Conservation (phyloP, 164 flowering plant species). For the Saururus chinensis region DNA sequence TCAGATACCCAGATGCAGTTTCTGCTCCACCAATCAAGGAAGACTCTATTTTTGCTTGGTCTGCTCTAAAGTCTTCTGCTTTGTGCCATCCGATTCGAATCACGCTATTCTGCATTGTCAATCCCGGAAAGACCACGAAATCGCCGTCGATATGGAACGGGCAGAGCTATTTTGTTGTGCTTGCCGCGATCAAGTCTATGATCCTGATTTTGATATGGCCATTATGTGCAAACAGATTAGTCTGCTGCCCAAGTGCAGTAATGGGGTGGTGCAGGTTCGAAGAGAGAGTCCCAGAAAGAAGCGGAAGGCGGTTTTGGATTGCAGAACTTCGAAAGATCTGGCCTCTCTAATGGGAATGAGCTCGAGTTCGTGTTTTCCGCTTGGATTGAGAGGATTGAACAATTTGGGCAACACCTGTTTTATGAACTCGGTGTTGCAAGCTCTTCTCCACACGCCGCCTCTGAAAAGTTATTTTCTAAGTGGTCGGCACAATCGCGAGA, state of each 20-base stretch:
- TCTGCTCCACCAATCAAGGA: constrained; percentile 40
- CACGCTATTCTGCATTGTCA: constrained; percentile 48
- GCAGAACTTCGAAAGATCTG: constrained; percentile 22
- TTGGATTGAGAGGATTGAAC: constrained; percentile 70
- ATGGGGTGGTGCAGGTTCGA: constrained; percentile 17
- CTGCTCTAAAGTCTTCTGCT: constrained; percentile 63
- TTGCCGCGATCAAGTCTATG: constrained; percentile 83
- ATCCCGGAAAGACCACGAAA: constrained; percentile 41
- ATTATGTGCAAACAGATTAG: constrained; percentile 43
- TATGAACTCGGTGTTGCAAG: constrained; percentile 65
- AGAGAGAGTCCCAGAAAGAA: constrained; percentile 30
- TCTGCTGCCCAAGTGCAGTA: constrained; percentile 21
- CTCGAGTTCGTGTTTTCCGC: constrained; percentile 44
- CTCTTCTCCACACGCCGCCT: constrained; percentile 55
- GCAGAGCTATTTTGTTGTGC: constrained; percentile 68
- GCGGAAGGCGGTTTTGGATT: constrained; percentile 27
- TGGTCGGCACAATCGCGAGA: constrained; percentile 29
- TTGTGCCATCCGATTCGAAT: constrained; percentile 19
- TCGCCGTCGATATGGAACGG: constrained; percentile 56
- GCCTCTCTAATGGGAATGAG: constrained; percentile 28
- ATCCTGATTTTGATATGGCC: constrained; percentile 64
- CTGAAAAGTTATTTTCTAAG: constrained; percentile 46
- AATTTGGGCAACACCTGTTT: constrained; percentile 66
- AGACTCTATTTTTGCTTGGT: constrained; percentile 59
- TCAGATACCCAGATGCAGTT: constrained; percentile 52